Percentiles rank a stretch among this genome's conserved stretches.
Conservation (phyloP, 805 yeast species). For the Candida adriatica region DNA sequence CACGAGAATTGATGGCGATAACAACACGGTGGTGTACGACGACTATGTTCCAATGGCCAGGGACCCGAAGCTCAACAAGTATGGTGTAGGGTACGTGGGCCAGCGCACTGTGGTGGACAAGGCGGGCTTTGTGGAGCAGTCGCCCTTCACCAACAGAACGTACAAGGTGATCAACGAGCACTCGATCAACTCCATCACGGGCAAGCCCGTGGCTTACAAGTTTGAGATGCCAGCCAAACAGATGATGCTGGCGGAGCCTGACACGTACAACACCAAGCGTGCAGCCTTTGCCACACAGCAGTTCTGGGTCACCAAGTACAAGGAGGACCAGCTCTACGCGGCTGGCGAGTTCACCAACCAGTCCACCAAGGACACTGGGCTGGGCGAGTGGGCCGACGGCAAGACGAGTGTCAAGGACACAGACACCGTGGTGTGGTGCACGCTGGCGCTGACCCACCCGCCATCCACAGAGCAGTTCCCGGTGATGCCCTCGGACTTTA, state of each 20-base stretch:
- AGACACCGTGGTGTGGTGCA: constrained; percentile 75
- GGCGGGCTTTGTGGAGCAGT: constrained; percentile 65
- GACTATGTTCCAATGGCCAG: constrained; percentile 58
- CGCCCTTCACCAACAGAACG: constrained; percentile 69
- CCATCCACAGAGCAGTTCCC: constrained; percentile 87
- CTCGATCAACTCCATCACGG: constrained; percentile 60
- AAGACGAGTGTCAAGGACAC: constrained; percentile 63
- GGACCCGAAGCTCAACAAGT: constrained; percentile 49
- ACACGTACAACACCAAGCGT: constrained; percentile 61
- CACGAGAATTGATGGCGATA: constrained; percentile 76
- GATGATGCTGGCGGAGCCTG: constrained; percentile 60
- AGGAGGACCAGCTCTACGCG: constrained; percentile 65
- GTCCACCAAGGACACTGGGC: constrained; percentile 62
- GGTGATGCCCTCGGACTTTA: constrained; percentile 80
- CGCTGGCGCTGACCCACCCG: constrained; percentile 74
- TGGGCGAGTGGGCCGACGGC: constrained; percentile 66
- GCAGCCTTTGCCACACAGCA: constrained; percentile 73
- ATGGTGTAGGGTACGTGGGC: constrained; percentile 62
- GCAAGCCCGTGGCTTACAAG: constrained; percentile 72
- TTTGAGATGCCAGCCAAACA: constrained; percentile 68
- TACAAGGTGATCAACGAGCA: constrained; percentile 71
- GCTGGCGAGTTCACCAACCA: constrained; percentile 88
- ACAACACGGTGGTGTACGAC: constrained; percentile 65
- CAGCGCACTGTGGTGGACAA: constrained; percentile 61
- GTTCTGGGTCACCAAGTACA: constrained; percentile 75